These are phyloP conservation scores for Xerophyta viscosa DNA, from an alignment of 106 monocot species.

Conservation along the genomic window DNA sequence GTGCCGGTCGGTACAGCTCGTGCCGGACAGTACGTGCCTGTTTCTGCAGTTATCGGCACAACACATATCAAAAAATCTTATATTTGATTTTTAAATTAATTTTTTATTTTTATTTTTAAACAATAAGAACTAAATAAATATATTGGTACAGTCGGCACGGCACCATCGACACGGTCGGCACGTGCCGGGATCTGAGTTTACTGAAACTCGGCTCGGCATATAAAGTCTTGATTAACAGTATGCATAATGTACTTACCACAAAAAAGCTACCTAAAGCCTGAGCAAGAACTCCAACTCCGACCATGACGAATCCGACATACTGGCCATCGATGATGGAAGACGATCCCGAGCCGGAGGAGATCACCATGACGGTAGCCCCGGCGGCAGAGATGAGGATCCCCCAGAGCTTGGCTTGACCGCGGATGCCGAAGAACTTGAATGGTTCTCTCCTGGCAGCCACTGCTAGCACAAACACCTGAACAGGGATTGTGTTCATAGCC, in stretches of 20 bases:
- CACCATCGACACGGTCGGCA: too few relatives aligned
- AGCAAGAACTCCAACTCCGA: constrained; percentile 15
- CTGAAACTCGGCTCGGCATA: not conserved
- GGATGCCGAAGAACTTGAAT: constrained; percentile 13
- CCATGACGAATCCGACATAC: constrained; percentile 17
- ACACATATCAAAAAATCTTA: too few relatives aligned
- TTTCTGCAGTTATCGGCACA: too few relatives aligned
- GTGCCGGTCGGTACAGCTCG: too few relatives aligned
- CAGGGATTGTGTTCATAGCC: constrained; percentile 20
- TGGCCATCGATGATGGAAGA: too few relatives aligned
- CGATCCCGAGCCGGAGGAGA: not conserved
- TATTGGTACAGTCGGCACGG: too few relatives aligned
- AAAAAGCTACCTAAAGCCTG: constrained; percentile 6
- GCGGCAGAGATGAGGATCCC: constrained; percentile 21
- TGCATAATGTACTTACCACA: constrained; percentile 27
- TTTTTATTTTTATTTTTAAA: too few relatives aligned
- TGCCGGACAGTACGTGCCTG: too few relatives aligned
- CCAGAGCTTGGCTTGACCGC: constrained; percentile 37
- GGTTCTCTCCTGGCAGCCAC: constrained; percentile 19
- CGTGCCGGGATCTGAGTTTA: too few relatives aligned
- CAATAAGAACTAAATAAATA: too few relatives aligned
- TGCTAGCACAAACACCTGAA: constrained; percentile 34
- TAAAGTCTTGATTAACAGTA: too few relatives aligned
- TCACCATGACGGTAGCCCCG: constrained; percentile 29
- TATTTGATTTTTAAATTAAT: too few relatives aligned